phyloP scores from a whole-genome alignment of 2,329 filamentous ascomycete species.

The Xylaria sp. region DNA sequence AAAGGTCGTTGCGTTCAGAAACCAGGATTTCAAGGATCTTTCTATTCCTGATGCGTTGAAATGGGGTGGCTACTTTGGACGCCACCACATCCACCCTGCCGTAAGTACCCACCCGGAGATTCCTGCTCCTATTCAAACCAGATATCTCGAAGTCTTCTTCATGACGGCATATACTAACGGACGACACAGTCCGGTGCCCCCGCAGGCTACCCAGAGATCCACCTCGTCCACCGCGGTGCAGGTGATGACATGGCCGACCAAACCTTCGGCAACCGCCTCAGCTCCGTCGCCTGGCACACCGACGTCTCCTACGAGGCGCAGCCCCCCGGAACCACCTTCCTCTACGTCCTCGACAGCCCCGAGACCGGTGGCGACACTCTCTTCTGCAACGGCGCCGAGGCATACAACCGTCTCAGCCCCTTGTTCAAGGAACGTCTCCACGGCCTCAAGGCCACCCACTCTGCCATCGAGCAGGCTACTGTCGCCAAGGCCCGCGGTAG shows the following conservation, averaged over 20 bases:
- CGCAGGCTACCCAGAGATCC: conserved; percentile 66
- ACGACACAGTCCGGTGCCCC: conserved; percentile 57
- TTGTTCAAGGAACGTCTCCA: conserved; percentile 75
- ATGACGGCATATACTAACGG: not conserved
- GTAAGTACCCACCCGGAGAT: not conserved
- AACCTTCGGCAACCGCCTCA: conserved; percentile 64
- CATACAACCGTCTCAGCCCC: conserved; percentile 75
- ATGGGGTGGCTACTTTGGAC: conserved; percentile 70
- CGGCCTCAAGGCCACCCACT: conserved; percentile 75
- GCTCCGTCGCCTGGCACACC: conserved; percentile 81
- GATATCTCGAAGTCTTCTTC: not conserved
- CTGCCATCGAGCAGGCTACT: conserved; percentile 73
- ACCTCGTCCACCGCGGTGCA: conserved; percentile 70
- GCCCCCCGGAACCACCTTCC: conserved; percentile 82
- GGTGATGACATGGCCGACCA: conserved; percentile 55
- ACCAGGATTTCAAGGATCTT: conserved; percentile 67
- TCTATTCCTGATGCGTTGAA: conserved; percentile 65
- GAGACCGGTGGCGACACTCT: conserved; percentile 77
- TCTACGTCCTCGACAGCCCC: conserved; percentile 81
- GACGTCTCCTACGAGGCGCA: conserved; percentile 86
- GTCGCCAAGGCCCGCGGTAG: conserved; percentile 61
- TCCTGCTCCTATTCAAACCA: not conserved
- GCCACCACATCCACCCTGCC: conserved; percentile 76
- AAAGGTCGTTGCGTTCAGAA: conserved; percentile 73
- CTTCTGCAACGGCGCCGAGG: conserved; percentile 73